A percentile compares a stretch with the other conserved stretches of the same genome.
Evolutionary conservation across 176 grass and related monocot genomes (phyloP).

Genomic region (Raddia distichophylla): DNA sequence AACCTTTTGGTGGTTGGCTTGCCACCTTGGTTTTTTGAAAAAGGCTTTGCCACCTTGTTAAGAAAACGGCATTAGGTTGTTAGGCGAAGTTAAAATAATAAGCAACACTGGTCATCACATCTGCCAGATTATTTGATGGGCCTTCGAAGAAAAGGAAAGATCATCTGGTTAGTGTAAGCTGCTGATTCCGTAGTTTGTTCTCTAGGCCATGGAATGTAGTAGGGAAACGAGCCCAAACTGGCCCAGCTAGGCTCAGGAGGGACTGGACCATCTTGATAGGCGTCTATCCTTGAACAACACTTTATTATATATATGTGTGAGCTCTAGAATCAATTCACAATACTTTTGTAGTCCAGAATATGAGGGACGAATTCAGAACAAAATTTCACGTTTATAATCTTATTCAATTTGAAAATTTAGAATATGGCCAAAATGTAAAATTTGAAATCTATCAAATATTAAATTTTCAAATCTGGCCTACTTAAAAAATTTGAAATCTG

Average conservation of each 20-base stretch:
- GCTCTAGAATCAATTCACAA: not conserved
- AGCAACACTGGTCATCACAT: conserved; percentile 8
- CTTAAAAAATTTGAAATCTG: no score
- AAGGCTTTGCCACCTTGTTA: conserved; percentile 34
- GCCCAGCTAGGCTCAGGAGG: not conserved
- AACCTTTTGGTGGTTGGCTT: conserved; percentile 37
- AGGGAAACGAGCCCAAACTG: conserved; percentile 16
- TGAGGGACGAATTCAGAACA: no score
- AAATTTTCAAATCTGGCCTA: no score
- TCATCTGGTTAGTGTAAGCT: not conserved
- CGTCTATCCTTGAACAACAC: conserved; percentile 10
- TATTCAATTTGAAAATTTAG: no score
- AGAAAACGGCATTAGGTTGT: conserved; percentile 15
- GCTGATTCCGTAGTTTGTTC: not conserved
- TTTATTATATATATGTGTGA: not conserved
- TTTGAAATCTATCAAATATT: no score
- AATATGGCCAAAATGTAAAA: no score
- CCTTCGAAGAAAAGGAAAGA: not conserved
- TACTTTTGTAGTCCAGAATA: not conserved
- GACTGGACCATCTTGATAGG: not conserved
- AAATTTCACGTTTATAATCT: no score
- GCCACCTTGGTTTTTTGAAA: conserved; percentile 12
- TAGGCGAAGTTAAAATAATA: conserved; percentile 26
- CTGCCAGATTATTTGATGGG: not conserved
- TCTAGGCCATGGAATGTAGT: not conserved